phyloP scores from a whole-genome alignment of 192 early-diverging fungal species.

The Dissophora ornata region DNA sequence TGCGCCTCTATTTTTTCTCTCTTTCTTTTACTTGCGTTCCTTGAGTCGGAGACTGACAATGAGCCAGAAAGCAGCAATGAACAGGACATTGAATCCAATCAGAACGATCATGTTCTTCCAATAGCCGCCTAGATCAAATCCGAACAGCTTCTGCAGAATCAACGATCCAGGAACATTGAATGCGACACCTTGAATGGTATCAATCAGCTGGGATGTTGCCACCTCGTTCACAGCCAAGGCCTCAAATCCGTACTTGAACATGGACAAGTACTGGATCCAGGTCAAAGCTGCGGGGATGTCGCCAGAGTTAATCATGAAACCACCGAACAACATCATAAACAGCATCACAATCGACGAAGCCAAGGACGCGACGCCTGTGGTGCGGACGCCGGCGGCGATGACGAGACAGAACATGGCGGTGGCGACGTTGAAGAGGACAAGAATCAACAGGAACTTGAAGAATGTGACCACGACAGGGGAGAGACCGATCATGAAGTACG shows the following conservation, averaged over 20 bases:
- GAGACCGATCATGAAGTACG: slow-evolving; percentile 80
- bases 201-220: slow-evolving; percentile 19
- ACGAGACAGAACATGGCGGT: slow-evolving; percentile 72
- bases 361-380: slow-evolving; percentile 69
- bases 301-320: slow-evolving; percentile 77
- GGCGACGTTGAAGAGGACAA: slow-evolving; percentile 72
- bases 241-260: slow-evolving; percentile 81
- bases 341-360: slow-evolving; percentile 72
- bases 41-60: slow-evolving; percentile 48
- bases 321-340: slow-evolving; percentile 84
- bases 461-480: slow-evolving; percentile 58
- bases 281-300: slow-evolving; percentile 67
- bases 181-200: slow-evolving; percentile 50
- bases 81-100: slow-evolving; percentile 30
- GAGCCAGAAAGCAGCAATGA: slow-evolving; percentile 34
- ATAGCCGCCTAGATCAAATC: slow-evolving; percentile 47
- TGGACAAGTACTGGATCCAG: slow-evolving; percentile 78
- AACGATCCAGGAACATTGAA: slow-evolving; percentile 50
- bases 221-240: slow-evolving; percentile 76
- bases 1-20: no score
- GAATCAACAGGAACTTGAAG: slow-evolving; percentile 67
- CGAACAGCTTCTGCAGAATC: slow-evolving; percentile 56
- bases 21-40: slow-evolving; percentile 56
- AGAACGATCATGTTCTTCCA: slow-evolving; percentile 45
- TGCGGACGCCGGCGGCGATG: slow-evolving; percentile 66